Base-by-base conservation (phyloP, 352 stramenopile genomes). In the Globisporangium radiosum region DNA sequence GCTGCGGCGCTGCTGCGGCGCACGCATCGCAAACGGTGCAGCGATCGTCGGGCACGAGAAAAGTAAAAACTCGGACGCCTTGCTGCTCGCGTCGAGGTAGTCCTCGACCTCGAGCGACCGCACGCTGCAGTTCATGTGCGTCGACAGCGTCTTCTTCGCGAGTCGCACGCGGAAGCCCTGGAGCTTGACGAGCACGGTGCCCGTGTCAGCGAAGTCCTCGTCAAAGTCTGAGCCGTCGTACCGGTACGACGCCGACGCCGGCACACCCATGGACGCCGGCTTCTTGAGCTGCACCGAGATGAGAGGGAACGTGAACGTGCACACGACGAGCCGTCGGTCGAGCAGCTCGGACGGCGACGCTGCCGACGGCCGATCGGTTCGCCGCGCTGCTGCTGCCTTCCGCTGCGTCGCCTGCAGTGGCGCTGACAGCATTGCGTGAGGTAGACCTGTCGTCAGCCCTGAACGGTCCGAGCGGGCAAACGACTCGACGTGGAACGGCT, bases 271-370 rank as follows among this genome's bases (percentile, higher is more conserved):
- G n/a, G 66, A 71, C 17, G 71, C 68, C 40, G 84, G 82, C 47
- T 95, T 95, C 39, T 87, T 87, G 51, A 95, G 54, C 57, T 91
- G 82, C 17, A 95, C 68, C 15, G 81, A 80, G 62, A 95, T 88
- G 25, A 91, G 47, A 42, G 86, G 86, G 48, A 94, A 69, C 14
- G 86, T 93, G 49, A 94, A 88, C 0, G 86, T 92, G 54, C 81
- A 91, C 19, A 94, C 85, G 45, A 88, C 72, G 47, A 92, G 64
- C 39, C 74, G 63, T 52, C 85, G 69, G 70, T 95, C 83, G 36
- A 92, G 68, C 3, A 91, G 54, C 49, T 90, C 85, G 3, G 75
- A 55, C 47, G 49, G 60, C 40, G 56, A 48, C n/a, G 48, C 37
- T 37, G 49, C 53, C 33, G 57, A 65, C 19, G 55, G 42, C 39